phyloP scores from a whole-genome alignment of 106 monocot genomes.

The Ottelia alismoides region DNA sequence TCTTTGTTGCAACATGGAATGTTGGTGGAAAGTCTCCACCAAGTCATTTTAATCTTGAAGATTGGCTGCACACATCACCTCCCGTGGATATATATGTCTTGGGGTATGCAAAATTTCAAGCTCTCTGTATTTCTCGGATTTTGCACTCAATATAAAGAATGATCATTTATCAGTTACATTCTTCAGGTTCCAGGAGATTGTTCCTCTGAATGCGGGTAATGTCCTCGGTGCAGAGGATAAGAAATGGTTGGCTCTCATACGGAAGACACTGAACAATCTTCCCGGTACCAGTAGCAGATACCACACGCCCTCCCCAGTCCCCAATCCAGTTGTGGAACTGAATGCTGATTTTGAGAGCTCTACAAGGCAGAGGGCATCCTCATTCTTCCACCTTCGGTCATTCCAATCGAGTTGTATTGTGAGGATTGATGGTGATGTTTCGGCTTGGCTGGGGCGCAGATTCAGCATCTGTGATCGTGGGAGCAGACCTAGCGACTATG shows the following conservation, averaged over 20 bases:
- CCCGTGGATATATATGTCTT: conserved; percentile 77
- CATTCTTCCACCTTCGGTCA: conserved; percentile 45
- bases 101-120: too few species aligned
- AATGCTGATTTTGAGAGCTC: conserved; percentile 64
- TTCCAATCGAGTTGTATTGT: conserved; percentile 49
- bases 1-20: conserved; percentile 89
- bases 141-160: neutral
- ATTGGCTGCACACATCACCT: conserved; percentile 74
- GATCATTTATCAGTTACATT: neutral
- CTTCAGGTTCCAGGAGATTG: conserved; percentile 86
- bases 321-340: conserved; percentile 41
- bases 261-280: conserved; percentile 54
- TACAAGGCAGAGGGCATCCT: conserved; percentile 32
- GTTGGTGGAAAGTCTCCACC: conserved; percentile 77
- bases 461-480: conserved; percentile 55
- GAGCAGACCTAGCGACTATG: conserved; percentile 40
- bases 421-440: conserved; percentile 39
- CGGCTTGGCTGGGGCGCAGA: conserved; percentile 29
- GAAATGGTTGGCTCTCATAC: conserved; percentile 63
- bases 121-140: too few species aligned
- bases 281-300: conserved; percentile 25
- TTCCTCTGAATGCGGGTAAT: conserved; percentile 85
- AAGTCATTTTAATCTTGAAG: conserved; percentile 51
- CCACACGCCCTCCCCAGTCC: conserved; percentile 46
- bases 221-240: conserved; percentile 69